Conservation (phyloP, 2,329 filamentous ascomycete genomes). For the Ceratocystis colombiana region DNA sequence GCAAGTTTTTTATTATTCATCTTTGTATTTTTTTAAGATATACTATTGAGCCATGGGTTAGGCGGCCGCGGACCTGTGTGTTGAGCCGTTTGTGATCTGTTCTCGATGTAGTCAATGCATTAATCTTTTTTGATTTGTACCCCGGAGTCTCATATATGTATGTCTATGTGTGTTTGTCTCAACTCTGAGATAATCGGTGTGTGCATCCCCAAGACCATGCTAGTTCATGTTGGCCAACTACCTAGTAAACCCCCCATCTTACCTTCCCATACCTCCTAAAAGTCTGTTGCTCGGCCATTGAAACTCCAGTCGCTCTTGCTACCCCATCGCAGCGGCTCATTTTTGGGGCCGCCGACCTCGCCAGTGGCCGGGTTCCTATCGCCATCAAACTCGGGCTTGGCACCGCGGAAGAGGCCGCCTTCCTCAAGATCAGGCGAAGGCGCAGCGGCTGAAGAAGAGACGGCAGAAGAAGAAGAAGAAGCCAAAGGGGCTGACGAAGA, state of each 20-base stretch:
- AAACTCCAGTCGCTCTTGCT: constrained; percentile 72
- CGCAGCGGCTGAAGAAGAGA: constrained; percentile 28
- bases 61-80: no score
- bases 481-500: neutral
- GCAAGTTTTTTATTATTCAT: no score
- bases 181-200: no score
- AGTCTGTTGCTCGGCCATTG: constrained; percentile 91
- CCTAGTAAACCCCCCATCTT: neutral
- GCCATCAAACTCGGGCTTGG: constrained; percentile 84
- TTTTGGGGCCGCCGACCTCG: constrained; percentile 94
- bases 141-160: no score
- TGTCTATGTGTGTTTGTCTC: no score
- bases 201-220: no score
- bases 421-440: constrained; percentile 40
- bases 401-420: constrained; percentile 62
- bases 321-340: constrained; percentile 87
- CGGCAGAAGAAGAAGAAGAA: constrained; percentile 24
- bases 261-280: constrained; percentile 37
- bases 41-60: no score
- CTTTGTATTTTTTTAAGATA: no score
- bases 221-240: no score
- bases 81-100: no score
- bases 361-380: constrained; percentile 88
- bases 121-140: no score
- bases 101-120: no score